These are phyloP conservation scores for Neopestalotiopsis rosae DNA, from an alignment of 2,329 filamentous ascomycete genomes.

Conservation along the genomic window DNA sequence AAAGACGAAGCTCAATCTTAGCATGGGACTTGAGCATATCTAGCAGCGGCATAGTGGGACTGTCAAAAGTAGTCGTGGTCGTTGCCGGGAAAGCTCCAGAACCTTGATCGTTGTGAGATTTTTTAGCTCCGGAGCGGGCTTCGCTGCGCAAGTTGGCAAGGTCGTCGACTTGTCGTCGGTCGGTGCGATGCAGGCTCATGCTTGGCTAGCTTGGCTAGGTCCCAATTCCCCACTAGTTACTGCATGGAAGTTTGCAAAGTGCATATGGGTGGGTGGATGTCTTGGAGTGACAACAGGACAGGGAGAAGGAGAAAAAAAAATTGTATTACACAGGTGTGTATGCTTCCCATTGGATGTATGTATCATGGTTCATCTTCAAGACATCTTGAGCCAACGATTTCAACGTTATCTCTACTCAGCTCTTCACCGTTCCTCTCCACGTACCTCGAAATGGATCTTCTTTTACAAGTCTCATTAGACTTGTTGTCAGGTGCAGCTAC, in stretches of 20 bases:
- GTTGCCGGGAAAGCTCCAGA: neutral
- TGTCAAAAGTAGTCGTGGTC: neutral
- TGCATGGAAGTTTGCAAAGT: neutral
- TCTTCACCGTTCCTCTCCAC: neutral
- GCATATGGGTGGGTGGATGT: neutral
- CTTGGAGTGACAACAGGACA: neutral
- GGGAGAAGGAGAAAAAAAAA: neutral
- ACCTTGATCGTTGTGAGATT: constrained; percentile 14
- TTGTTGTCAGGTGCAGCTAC: neutral
- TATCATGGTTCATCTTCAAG: too few species aligned
- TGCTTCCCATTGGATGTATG: neutral
- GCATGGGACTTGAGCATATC: constrained; percentile 11
- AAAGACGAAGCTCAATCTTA: constrained; percentile 12
- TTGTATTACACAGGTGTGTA: neutral
- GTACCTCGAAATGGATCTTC: too few species aligned
- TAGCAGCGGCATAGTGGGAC: constrained; percentile 9
- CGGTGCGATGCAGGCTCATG: neutral
- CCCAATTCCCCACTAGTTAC: neutral
- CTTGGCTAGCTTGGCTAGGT: neutral
- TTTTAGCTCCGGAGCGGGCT: constrained; percentile 9
- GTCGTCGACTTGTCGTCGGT: neutral
- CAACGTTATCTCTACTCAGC: neutral
- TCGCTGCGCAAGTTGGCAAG: neutral
- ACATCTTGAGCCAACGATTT: neutral
- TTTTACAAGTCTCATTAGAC: too few species aligned